Percentiles rank a stretch among this genome's conserved stretches.
phyloP scores from a whole-genome alignment of 257 asterid genomes.

The Solanum chilense region DNA sequence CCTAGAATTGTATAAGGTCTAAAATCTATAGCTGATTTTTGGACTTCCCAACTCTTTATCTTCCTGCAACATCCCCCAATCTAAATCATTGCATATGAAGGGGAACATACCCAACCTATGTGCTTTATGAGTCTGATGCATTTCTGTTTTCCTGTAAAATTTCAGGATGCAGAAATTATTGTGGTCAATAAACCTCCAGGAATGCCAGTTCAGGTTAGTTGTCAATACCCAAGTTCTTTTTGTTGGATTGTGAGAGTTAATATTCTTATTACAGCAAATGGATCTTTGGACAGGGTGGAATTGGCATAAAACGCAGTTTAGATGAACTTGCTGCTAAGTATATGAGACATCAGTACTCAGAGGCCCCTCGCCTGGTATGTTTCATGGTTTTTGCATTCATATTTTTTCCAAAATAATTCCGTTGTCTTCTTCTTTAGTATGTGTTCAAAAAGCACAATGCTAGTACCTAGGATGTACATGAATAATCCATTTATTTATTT shows the following conservation, averaged over 20 bases:
- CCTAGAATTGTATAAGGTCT: slow-evolving; percentile 66
- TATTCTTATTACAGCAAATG: not conserved
- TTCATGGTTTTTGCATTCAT: not conserved
- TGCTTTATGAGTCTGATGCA: not conserved
- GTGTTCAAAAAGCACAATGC: not conserved
- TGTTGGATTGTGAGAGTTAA: slow-evolving; percentile 1
- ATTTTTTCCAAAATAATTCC: not conserved
- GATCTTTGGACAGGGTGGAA: slow-evolving; percentile 58
- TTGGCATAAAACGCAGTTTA: slow-evolving; percentile 76
- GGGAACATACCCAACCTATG: not conserved
- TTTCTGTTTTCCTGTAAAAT: not conserved
- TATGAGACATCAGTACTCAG: slow-evolving; percentile 49
- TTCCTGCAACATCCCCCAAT: not conserved
- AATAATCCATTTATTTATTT: not conserved
- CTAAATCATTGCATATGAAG: not conserved
- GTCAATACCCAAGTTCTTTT: not conserved
- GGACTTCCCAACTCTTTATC: not conserved
- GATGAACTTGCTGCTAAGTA: slow-evolving; percentile 86
- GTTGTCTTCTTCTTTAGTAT: not conserved
- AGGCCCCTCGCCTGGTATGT: slow-evolving; percentile 92
- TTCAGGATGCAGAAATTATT: slow-evolving; percentile 66
- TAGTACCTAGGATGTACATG: not conserved
- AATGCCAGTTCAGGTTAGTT: slow-evolving; percentile 83
- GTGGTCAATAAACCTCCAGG: slow-evolving; percentile 88
- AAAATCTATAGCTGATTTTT: not conserved